These are phyloP conservation scores for Termitomyces eurrhizus DNA, from an alignment of 768 basidiomycete genomes.

Conservation along the genomic window DNA sequence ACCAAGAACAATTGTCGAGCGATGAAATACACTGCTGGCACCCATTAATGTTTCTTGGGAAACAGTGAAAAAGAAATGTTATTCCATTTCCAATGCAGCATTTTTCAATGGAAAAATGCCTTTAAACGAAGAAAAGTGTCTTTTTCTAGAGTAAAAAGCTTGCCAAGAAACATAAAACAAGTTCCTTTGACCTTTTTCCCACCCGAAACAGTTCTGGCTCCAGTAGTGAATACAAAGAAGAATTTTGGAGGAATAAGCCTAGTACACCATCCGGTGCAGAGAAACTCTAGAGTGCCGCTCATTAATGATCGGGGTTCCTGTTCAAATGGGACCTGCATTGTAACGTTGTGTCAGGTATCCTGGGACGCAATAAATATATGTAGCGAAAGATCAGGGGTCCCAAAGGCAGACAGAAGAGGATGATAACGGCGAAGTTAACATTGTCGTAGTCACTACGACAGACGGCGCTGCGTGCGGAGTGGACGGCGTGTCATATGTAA, in stretches of 20 bases:
- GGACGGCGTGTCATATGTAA: constrained; percentile 8
- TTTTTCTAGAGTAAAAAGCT: too few species aligned
- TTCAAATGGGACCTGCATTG: background rate
- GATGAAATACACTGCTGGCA: constrained; percentile 5
- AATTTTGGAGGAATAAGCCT: background rate
- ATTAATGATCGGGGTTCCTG: background rate
- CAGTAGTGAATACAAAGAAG: background rate
- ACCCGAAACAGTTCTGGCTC: too few species aligned
- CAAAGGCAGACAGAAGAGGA: background rate
- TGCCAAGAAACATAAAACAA: too few species aligned
- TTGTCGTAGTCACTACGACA: constrained; percentile 4
- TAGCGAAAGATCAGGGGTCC: background rate
- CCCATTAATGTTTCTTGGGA: too few species aligned
- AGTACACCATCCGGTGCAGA: background rate
- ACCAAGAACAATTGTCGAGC: constrained; percentile 7
- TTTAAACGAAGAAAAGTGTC: too few species aligned
- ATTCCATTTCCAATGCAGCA: too few species aligned
- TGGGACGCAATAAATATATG: background rate
- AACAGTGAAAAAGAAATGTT: too few species aligned
- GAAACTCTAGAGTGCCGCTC: constrained; percentile 4
- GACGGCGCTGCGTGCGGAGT: constrained; percentile 1
- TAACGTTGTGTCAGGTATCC: constrained; percentile 5
- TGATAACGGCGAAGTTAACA: background rate
- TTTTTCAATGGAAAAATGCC: too few species aligned
- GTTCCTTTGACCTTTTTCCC: too few species aligned